These are phyloP conservation scores for Catunica adiposa DNA, from an alignment of 2,329 filamentous ascomycete species.

Conservation along the genomic window DNA sequence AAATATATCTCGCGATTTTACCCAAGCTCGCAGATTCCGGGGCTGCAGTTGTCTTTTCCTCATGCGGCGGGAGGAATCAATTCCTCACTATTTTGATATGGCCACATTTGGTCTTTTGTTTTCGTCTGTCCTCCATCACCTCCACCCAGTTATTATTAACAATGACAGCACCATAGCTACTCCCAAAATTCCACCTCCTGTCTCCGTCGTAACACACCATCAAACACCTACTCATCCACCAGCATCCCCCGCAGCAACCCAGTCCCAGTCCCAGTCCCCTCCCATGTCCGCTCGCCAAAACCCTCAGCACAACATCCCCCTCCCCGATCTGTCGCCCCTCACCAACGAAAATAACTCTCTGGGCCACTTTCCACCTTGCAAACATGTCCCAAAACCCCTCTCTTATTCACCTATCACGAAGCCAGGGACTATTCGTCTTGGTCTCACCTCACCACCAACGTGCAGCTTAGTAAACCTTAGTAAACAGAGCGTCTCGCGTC, in stretches of 20 bases:
- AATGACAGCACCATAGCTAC: neutral
- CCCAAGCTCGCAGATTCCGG: neutral
- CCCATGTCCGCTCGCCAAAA: neutral
- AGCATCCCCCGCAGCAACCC: neutral
- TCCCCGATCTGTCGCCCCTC: neutral
- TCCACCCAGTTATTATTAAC: neutral
- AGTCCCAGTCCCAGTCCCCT: neutral
- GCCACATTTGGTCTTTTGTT: slow-evolving; percentile 1
- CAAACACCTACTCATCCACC: neutral
- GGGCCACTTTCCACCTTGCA: neutral
- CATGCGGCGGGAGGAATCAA: neutral
- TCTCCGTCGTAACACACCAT: neutral
- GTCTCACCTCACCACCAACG: neutral
- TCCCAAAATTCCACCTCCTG: neutral
- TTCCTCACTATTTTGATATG: neutral
- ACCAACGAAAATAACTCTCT: neutral
- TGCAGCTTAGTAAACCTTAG: slow-evolving; percentile 8
- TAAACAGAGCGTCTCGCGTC: slow-evolving; percentile 6
- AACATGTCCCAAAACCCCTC: neutral
- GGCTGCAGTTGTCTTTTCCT: neutral
- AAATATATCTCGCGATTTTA: neutral
- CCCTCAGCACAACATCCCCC: neutral
- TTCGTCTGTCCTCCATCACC: neutral
- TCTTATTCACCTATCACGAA: neutral
- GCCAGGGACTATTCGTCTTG: neutral